These are phyloP conservation scores for Xanthoparmelia taractica DNA, from an alignment of 495 filamentous ascomycete species.

Conservation along the genomic window DNA sequence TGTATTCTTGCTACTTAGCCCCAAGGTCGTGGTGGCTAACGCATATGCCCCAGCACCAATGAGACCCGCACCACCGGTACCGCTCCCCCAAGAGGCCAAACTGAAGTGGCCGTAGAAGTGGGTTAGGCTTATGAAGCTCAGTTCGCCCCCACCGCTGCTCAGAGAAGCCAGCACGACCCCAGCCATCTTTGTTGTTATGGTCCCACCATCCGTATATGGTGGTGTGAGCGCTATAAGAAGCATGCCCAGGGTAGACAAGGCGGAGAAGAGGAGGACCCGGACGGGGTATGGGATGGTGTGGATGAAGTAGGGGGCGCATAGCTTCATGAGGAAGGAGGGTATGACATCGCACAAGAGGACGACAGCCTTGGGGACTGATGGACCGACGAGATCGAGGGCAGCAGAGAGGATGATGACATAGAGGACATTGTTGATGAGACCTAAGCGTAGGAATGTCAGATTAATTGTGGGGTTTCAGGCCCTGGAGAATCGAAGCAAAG, in stretches of 20 bases:
- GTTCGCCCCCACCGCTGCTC: slow-evolving; percentile 74
- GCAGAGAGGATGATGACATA: slow-evolving; percentile 95
- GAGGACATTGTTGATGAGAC: slow-evolving; percentile 94
- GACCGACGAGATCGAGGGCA: slow-evolving; percentile 91
- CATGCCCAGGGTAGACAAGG: slow-evolving; percentile 73
- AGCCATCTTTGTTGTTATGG: slow-evolving; percentile 64
- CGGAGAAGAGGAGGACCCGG: slow-evolving; percentile 65
- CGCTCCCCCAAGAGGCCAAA: slow-evolving; percentile 85
- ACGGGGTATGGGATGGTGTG: slow-evolving; percentile 71
- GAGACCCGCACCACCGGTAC: slow-evolving; percentile 84
- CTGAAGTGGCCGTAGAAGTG: slow-evolving; percentile 91
- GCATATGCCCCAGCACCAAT: slow-evolving; percentile 83
- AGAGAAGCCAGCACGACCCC: slow-evolving; percentile 82
- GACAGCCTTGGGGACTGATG: slow-evolving; percentile 72
- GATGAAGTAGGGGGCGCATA: slow-evolving; percentile 88
- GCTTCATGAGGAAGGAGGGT: slow-evolving; percentile 80
- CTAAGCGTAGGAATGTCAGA: slow-evolving; percentile 35
- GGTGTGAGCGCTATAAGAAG: slow-evolving; percentile 76
- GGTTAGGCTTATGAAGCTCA: slow-evolving; percentile 83
- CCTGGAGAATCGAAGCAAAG: not conserved
- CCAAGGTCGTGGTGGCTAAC: slow-evolving; percentile 68
- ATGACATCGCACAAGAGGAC: slow-evolving; percentile 91
- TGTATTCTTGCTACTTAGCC: slow-evolving; percentile 59
- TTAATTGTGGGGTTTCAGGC: not conserved
- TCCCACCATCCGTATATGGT: slow-evolving; percentile 45